Base-by-base conservation (phyloP, 257 asterid species). In the Solanum phureja region DNA sequence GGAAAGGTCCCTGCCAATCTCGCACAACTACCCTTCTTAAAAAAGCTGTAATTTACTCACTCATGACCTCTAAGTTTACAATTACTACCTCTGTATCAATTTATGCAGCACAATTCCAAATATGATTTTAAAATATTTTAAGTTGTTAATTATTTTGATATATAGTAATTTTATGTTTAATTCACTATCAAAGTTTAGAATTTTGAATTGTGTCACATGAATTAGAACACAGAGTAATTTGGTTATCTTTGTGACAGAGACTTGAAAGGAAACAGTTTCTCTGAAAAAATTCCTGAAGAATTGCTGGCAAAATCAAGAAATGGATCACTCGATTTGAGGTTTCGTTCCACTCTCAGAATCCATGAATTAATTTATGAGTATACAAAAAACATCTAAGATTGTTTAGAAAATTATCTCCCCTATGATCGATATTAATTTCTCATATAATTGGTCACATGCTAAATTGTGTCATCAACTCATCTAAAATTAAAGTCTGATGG, bases 1-100 rank as follows among this genome's bases (percentile, higher is more conserved):
- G 91, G 91, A 6, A 23, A 13, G 79, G 66, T 89, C 4, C 91
- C 91, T 21, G 81, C 62, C 3, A 84, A 87, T 77, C 52, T 89
- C 3, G 60, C 91, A n/a, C 56, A 77, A 21, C 66, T 87, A 6
- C 34, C 74, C 13, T 84, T 86, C 8, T 42, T 89, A 19, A 16
- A 3, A 19, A 56, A 52, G 11, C 86, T 89, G 91, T 89, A 76
- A 87, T 89, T 89, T 77, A 23, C 8, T 19, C 44, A 19, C 64
- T 56, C n/a, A 19, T 29, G 38, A 13, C 23, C 79, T 42, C 8
- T 8, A 5, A 68, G 16, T 31, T 13, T 56, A 27, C 18, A 72
- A 13, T 10, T 44, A 19, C 64, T 7, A 16, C 64, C 8, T 56
- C 4, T 6, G 4, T 56, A 5, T 56, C 64, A 56, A 52, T 6